Conservation (phyloP, 2,329 filamentous ascomycete genomes). For the Cladosporium sp. region DNA sequence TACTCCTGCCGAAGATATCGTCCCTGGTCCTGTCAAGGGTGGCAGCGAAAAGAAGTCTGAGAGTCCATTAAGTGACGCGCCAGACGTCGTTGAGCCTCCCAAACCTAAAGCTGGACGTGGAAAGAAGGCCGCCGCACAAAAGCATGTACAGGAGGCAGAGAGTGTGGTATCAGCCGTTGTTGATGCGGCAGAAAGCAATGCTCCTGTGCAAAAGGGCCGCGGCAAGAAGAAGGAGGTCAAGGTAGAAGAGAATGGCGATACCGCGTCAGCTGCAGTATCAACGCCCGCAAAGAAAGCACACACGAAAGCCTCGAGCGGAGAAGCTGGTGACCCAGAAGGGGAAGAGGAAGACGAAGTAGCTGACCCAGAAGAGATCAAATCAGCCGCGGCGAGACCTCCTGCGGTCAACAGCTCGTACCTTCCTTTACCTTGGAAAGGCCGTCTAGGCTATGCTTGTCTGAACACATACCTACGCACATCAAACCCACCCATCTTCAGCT, state of each 20-base stretch:
- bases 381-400: conserved; percentile 60
- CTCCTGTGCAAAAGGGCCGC: conserved; percentile 14
- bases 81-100: conserved; percentile 28
- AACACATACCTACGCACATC: conserved; percentile 84
- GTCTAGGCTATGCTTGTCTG: conserved; percentile 85
- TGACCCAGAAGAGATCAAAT: conserved; percentile 54
- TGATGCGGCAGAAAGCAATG: conserved; percentile 12
- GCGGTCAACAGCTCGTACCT: conserved; percentile 78
- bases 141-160: conserved; percentile 17
- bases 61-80: conserved; percentile 33
- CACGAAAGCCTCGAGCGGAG: conserved; percentile 21
- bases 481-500: conserved; percentile 82
- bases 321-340: conserved; percentile 46
- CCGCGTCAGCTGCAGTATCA: conserved; percentile 9
- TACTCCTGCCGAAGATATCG: conserved; percentile 29
- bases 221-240: conserved; percentile 15
- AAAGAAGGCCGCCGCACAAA: conserved; percentile 18
- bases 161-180: conserved; percentile 15
- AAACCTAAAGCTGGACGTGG: conserved; percentile 21
- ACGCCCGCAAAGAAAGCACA: conserved; percentile 21
- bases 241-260: conserved; percentile 13
- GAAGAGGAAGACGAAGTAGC: conserved; percentile 46
- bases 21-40: conserved; percentile 23
- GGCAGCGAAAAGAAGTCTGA: conserved; percentile 22
- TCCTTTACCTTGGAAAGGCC: conserved; percentile 84